Evolutionary conservation across 768 basidiomycete genomes (phyloP), one percentile per base, ranked within the genome.

Genomic region (Russula griseocarnosa): DNA sequence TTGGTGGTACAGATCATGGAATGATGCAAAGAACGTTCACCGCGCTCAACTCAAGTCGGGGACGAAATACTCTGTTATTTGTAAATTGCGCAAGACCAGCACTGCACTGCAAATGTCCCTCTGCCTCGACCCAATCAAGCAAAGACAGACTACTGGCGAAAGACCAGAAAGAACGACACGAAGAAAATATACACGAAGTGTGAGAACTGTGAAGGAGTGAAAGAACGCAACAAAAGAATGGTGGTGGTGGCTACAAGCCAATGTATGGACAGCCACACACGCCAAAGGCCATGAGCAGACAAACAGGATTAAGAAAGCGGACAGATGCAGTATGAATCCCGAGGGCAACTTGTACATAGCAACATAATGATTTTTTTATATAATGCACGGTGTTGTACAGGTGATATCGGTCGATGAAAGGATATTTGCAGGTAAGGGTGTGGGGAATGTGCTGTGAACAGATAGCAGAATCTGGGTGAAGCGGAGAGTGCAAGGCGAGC

Each of bases 341-440:
- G 7, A n/a, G 34, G 44, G 60, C 32, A 60, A 57, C 59, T 61
- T 65, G 64, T 61, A 65, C 59, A 65, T 52, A 42, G 53, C 55
- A 28, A 56, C 47, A 65, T 42, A 56, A 53, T 24, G 14, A 14
- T 18, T 51, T 60, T 60, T 55, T 64, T 60, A 65, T 57, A 46
- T 65, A 44, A 55, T 55, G 58, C 58, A 58, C 53, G n/a, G 49
- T 65, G 55, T 65, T 65, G 64, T 65, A 65, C 64, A 65, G 58
- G 64, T 65, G 55, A 65, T 60, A 51, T 63, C 51, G 58, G 53
- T 46, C 30, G 11, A 61, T 65, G 54, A 52, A n/a, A 16, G 47
- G 54, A 61, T 46, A 65, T 61, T 49, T 44, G 59, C 59, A 60
- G 51, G 30, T 58, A 59, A 55, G 14, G 47, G 30, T 66, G 56